Base-by-base conservation (phyloP, 225 moss, liverwort and hornwort species). In the Marchantia polymorpha region DNA sequence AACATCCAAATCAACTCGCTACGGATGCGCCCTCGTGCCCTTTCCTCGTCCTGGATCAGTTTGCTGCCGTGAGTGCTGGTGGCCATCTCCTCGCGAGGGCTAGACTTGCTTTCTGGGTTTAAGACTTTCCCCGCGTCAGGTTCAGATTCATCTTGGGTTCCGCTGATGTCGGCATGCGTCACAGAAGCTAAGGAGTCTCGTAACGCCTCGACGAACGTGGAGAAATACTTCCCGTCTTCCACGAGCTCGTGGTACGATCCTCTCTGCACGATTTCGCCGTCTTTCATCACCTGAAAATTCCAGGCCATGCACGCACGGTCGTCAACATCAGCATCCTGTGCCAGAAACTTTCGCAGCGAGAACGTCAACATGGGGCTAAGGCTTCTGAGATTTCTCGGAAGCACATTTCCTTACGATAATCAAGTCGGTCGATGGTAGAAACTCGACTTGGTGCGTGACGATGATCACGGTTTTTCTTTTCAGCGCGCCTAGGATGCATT, bases 381-480 rank as follows among this genome's bases (percentile, higher is more conserved):
- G 12, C 3, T n/a, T 2, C 9, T 26, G 10, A 7, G 15, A 46
- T 6, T 30, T 69, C 39, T 4, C 12, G 20, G 2, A 47, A 46
- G n/a, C n/a, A n/a, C n/a, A n/a, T n/a, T 16, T 50, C 64, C 85
- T 2, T 82, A 95, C 95, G 81, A 96, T 68, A 78, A 96, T 96
- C 26, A 89, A 81, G 82, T 96, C 95, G 46, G 90, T 90, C 75
- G 89, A 89, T 76, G 93, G 91, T 75, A 96, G 80, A 73, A 93
- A 96, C 81, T 96, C 93, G 84, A 93, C 89, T 83, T 93, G 93
- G 83, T 96, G 95, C 11, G 95, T 96, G 70, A 96, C 93, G 60
- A 92, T 91, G 48, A 96, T 83, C 64, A 96, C 93, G 64, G 93
- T 93, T 82, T 93, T 96, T 47, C 81, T 84, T 29, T 84, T 88